phyloP scores from a whole-genome alignment of 148 eudicot genomes.

The Selenicereus undatus region DNA sequence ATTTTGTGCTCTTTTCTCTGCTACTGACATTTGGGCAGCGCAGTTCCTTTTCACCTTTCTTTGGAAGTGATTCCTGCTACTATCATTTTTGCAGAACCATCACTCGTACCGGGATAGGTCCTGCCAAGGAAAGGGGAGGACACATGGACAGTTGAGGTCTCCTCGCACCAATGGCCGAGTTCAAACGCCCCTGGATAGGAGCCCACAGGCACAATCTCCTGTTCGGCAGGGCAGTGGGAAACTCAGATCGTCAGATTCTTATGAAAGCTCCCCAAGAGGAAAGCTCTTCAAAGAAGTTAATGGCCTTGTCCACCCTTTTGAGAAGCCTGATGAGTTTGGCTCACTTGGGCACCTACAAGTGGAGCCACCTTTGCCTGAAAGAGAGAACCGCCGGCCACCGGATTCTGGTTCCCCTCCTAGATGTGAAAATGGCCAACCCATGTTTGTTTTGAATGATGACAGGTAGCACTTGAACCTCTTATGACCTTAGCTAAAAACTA shows the following conservation, averaged over 20 bases:
- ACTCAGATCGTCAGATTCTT: slow-evolving; percentile 23
- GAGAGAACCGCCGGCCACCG: slow-evolving; percentile 26
- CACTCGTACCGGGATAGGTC: slow-evolving; percentile 45
- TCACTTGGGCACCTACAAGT: slow-evolving; percentile 24
- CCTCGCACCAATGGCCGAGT: slow-evolving; percentile 50
- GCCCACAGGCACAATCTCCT: slow-evolving; percentile 33
- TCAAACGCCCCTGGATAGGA: slow-evolving; percentile 30
- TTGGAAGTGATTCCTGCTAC: slow-evolving; percentile 6
- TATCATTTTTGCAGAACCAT: slow-evolving; percentile 47
- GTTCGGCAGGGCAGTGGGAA: slow-evolving; percentile 30
- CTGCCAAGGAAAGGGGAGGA: slow-evolving; percentile 40
- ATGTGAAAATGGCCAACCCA: slow-evolving; percentile 30
- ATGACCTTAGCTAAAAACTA: not conserved
- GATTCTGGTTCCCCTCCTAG: slow-evolving; percentile 25
- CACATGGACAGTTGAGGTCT: slow-evolving; percentile 43
- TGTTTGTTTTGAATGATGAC: slow-evolving; percentile 24
- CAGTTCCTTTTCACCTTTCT: not conserved
- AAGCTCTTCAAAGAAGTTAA: slow-evolving; percentile 33
- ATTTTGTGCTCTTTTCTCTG: not conserved
- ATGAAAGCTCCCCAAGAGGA: slow-evolving; percentile 37
- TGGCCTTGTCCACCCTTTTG: slow-evolving; percentile 33
- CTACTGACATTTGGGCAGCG: no score
- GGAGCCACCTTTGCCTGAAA: slow-evolving; percentile 22
- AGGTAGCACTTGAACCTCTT: slow-evolving; percentile 27
- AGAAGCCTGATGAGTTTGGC: slow-evolving; percentile 30